Evolutionary conservation across 2,329 filamentous ascomycete species (phyloP).

Genomic region (Nemania diffusa): DNA sequence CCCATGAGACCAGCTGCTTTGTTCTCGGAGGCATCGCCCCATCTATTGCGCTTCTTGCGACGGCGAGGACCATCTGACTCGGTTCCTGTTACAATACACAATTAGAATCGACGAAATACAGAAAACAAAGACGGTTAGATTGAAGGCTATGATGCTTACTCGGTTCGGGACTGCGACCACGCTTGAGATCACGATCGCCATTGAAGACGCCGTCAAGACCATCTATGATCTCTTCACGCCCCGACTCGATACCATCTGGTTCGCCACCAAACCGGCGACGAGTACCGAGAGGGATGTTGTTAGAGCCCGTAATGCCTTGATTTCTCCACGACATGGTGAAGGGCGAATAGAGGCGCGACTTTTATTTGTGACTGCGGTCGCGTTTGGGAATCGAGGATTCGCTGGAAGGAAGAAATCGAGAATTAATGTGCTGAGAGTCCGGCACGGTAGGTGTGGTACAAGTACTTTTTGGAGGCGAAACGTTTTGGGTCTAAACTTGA

Average conservation of each 20-base stretch:
- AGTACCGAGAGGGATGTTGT: constrained; percentile 94
- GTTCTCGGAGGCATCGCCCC: constrained; percentile 97
- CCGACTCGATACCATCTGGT: constrained; percentile 50
- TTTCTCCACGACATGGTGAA: constrained; percentile 71
- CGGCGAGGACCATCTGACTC: constrained; percentile 81
- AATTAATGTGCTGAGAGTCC: background rate
- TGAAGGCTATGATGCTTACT: constrained; percentile 60
- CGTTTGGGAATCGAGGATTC: background rate
- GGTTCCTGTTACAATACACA: constrained; percentile 54
- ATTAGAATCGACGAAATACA: constrained; percentile 29
- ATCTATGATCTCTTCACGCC: constrained; percentile 43
- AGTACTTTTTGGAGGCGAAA: constrained; percentile 32
- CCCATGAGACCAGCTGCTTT: constrained; percentile 99
- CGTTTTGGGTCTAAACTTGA: constrained; percentile 30
- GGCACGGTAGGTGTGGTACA: background rate
- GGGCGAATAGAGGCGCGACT: background rate
- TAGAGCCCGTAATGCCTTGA: constrained; percentile 94
- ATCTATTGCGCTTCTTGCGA: constrained; percentile 98
- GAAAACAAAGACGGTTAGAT: constrained; percentile 3
- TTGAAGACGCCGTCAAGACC: constrained; percentile 54
- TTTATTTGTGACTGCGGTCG: background rate
- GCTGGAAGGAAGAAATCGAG: background rate
- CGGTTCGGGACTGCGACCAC: constrained; percentile 90
- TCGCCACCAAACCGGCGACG: constrained; percentile 81
- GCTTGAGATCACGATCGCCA: constrained; percentile 71